Evolutionary conservation across 371 early-diverging fungal genomes (phyloP), one percentile per base, ranked within the genome.

Genomic region (Haplosporangium sp.): DNA sequence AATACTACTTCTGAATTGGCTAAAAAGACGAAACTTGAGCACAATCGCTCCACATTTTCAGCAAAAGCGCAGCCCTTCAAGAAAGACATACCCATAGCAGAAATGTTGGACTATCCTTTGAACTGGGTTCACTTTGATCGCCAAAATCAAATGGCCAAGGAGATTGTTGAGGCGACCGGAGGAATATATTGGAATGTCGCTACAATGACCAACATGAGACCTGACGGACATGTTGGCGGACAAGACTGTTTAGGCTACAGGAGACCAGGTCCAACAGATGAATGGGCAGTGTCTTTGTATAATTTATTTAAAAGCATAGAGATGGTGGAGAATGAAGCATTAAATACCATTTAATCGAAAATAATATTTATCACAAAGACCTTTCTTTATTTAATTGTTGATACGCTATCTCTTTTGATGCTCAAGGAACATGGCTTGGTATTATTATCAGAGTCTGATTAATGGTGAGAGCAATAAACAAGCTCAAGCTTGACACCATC

Each of bases 131-230:
- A 90, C 42, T 83, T 81, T 27, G 79, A 84, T 37, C 85, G 89
- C 34, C 83, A 90, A 56, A 91, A 91, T 71, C 83, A 81, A 0
- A 89, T 91, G 44, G 90, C 91, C 11, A 86, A 85, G 38, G 83
- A 76, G 2, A 84, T 90, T 47, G 82, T 89, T 9, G 88, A 89
- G 70, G 86, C 87, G 4, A 86, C 83, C 4, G 91, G 91, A 7
- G 91, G 91, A 8, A 67, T 91, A 9, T 91, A 83, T 71, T 71
- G 89, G 67, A 89, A 91, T 72, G 67, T 89, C 27, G 91, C 87
- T n/a, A 86, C 88, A 27, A 27, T 27, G 27, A 27, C 27, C 27
- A 27, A 27, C 27, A 27, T 27, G 27, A 27, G 27, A 27, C 27
- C 27, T 27, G 27, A 27, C 27, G 27, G 27, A 27, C 27, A 27